phyloP scores from a whole-genome alignment of 163 green algal species.

The Chlamydomonas reinhardtii region DNA sequence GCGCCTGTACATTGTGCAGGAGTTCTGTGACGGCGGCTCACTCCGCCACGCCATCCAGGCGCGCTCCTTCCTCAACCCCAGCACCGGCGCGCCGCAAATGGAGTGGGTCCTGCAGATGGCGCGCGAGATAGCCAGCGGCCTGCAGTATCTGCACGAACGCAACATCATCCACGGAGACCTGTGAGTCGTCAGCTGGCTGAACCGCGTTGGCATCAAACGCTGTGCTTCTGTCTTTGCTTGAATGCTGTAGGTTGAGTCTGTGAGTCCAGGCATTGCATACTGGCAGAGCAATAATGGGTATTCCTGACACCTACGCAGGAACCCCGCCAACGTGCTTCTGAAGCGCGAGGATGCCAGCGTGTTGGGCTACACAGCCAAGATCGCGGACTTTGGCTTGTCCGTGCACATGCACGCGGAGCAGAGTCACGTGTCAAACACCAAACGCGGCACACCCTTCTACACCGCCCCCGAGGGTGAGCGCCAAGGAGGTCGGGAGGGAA shows the following conservation, averaged over 20 bases:
- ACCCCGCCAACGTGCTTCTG: conserved; percentile 28
- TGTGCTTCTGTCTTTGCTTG: too few species aligned
- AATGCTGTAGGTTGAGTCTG: too few species aligned
- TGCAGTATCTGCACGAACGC: conserved; percentile 52
- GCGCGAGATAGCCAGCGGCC: conserved; percentile 16
- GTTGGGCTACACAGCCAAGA: conserved; percentile 51
- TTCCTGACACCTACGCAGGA: background rate
- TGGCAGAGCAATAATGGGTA: too few species aligned
- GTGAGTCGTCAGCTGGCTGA: too few species aligned
- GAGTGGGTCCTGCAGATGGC: conserved; percentile 54
- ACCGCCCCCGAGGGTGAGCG: conserved; percentile 49
- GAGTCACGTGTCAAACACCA: conserved; percentile 59
- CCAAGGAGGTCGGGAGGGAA: too few species aligned
- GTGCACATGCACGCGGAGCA: conserved; percentile 47
- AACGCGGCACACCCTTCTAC: conserved; percentile 60
- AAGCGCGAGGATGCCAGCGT: conserved; percentile 30
- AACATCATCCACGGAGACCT: conserved; percentile 54
- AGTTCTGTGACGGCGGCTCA: conserved; percentile 47
- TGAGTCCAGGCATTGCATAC: too few species aligned
- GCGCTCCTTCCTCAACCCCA: conserved; percentile 35
- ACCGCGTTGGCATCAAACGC: too few species aligned
- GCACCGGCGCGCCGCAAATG: conserved; percentile 27
- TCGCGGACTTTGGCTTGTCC: conserved; percentile 50
- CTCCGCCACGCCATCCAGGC: conserved; percentile 47
- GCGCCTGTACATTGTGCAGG: conserved; percentile 54